Evolutionary conservation across 2,329 filamentous ascomycete genomes (phyloP).

Genomic region (Stemphylium beticola): DNA sequence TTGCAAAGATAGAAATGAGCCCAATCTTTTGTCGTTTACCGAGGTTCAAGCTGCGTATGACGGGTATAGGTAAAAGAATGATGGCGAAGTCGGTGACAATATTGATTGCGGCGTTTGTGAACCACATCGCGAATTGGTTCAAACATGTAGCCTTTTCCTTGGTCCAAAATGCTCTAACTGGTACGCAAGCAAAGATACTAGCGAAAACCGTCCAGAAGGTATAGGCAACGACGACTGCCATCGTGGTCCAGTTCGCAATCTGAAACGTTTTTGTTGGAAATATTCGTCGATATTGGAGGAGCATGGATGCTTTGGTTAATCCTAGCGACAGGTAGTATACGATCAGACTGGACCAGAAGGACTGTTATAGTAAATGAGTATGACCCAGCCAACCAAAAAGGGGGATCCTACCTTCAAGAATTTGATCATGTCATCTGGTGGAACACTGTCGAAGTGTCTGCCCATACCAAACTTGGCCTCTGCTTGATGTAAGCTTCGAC

Average conservation of each 20-base stretch:
- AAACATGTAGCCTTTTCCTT: conserved; percentile 39
- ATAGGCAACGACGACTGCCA: conserved; percentile 36
- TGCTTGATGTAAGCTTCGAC: conserved; percentile 19
- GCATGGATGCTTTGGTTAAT: conserved; percentile 42
- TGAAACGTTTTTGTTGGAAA: conserved; percentile 39
- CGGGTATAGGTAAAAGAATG: conserved; percentile 45
- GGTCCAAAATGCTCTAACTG: conserved; percentile 44
- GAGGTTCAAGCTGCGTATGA: conserved; percentile 44
- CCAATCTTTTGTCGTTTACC: conserved; percentile 45
- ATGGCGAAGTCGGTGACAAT: conserved; percentile 44
- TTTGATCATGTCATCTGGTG: conserved; percentile 20
- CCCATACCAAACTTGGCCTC: conserved; percentile 44
- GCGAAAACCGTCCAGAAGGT: conserved; percentile 42
- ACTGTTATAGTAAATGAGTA: conserved; percentile 19
- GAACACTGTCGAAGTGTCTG: conserved; percentile 24
- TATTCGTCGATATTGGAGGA: conserved; percentile 42
- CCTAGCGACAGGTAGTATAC: conserved; percentile 43
- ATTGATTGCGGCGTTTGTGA: conserved; percentile 32
- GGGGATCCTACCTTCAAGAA: conserved; percentile 31
- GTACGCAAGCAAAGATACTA: conserved; percentile 43
- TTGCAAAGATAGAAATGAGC: conserved; percentile 46
- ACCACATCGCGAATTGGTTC: conserved; percentile 41
- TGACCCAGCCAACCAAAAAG: neutral
- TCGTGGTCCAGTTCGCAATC: conserved; percentile 28
- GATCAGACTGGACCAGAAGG: conserved; percentile 43